Evolutionary conservation across 805 yeast genomes (phyloP).

Genomic region (Sugiyamaella lignohabitans): DNA sequence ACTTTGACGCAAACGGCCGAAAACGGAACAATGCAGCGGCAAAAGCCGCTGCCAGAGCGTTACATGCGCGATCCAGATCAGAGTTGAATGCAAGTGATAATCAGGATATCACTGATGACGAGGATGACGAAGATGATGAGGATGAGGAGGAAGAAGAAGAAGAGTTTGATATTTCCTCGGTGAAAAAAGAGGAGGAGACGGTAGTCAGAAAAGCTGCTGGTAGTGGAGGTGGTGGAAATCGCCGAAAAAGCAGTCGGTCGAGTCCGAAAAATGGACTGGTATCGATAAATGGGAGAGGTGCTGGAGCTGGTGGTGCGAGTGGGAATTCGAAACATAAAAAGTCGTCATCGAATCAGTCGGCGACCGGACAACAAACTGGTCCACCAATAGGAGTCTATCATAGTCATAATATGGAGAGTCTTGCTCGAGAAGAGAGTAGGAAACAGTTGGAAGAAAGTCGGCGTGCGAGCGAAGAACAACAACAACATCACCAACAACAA

Average conservation of each 20-base stretch:
- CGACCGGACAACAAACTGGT: no score
- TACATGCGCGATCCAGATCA: background rate
- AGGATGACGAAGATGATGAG: constrained; percentile 18
- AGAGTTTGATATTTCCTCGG: constrained; percentile 8
- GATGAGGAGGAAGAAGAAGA: constrained; percentile 19
- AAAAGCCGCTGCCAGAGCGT: background rate
- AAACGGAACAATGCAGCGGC: background rate
- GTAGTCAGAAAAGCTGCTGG: background rate
- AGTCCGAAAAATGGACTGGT: background rate
- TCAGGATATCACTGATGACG: background rate
- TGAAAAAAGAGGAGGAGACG: constrained; percentile 1
- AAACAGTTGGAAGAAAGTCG: no score
- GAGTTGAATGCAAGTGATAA: background rate
- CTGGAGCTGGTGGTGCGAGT: no score
- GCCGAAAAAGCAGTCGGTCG: background rate
- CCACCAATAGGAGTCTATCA: no score
- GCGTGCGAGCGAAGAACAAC: background rate
- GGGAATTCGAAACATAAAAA: no score
- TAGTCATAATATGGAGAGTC: no score
- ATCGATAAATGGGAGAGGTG: background rate
- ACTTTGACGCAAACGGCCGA: constrained; percentile 14
- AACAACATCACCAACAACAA: background rate
- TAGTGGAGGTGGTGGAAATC: background rate
- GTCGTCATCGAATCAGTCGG: no score
- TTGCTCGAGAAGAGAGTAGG: no score